These are phyloP conservation scores for Medicago arabica DNA, from an alignment of 306 rosid species.

Conservation along the genomic window DNA sequence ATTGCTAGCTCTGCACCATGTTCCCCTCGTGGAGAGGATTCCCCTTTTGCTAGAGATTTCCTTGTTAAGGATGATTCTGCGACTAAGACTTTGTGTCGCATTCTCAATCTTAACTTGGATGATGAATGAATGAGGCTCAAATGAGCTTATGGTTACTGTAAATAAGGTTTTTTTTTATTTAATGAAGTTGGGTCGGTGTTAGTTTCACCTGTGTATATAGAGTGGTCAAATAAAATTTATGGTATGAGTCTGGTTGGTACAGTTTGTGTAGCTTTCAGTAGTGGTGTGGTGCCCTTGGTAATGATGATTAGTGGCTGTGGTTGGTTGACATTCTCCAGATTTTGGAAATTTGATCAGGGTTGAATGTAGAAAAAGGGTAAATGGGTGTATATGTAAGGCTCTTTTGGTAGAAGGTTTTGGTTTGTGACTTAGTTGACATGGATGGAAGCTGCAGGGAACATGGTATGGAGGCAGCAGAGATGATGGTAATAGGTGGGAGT, in stretches of 20 bases:
- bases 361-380: conserved; percentile 32
- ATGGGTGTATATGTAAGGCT: conserved; percentile 39
- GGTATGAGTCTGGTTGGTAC: conserved; percentile 50
- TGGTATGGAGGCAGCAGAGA: conserved; percentile 46
- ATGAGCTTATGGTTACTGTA: conserved; percentile 56
- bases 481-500: conserved; percentile 38
- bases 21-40: conserved; percentile 57
- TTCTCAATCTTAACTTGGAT: conserved; percentile 67
- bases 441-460: conserved; percentile 39
- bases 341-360: conserved; percentile 25
- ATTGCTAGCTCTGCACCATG: conserved; percentile 65
- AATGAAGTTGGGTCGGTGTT: conserved; percentile 40
- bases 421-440: conserved; percentile 23
- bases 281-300: conserved; percentile 37
- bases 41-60: conserved; percentile 44
- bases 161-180: conserved; percentile 42
- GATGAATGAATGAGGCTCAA: conserved; percentile 52
- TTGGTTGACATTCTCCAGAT: conserved; percentile 43
- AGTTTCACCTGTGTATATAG: conserved; percentile 51
- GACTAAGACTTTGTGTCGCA: conserved; percentile 68
- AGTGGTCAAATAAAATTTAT: conserved; percentile 56
- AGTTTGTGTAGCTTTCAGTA: conserved; percentile 45
- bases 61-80: conserved; percentile 61
- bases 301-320: conserved; percentile 45
- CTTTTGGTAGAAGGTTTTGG: conserved; percentile 35